Conservation (phyloP, 2,329 filamentous ascomycete species). For the Orbilia javanica region DNA sequence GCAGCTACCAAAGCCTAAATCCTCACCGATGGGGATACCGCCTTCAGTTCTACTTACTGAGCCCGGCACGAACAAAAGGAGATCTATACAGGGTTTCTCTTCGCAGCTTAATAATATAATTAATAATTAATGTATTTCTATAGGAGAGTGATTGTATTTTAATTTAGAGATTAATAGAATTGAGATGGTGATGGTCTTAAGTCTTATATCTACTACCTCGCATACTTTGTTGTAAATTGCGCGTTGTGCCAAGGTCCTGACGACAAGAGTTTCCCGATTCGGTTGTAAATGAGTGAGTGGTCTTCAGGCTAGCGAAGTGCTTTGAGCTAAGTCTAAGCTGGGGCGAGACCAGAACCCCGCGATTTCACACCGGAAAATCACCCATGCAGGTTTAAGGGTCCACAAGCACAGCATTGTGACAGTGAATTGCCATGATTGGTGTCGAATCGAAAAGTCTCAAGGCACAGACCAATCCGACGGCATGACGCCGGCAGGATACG, state of each 20-base stretch:
- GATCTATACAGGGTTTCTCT: neutral
- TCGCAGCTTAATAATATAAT: conserved; percentile 28
- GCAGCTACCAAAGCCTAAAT: neutral
- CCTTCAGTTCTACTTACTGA: neutral
- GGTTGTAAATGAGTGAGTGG: conserved; percentile 29
- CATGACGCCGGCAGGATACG: conserved; percentile 8
- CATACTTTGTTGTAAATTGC: conserved; percentile 27
- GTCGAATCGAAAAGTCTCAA: conserved; percentile 12
- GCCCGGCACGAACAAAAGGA: neutral
- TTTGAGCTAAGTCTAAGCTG: neutral
- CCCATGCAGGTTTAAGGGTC: conserved; percentile 48
- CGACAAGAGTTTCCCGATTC: conserved; percentile 9
- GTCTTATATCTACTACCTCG: neutral
- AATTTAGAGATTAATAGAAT: conserved; percentile 32
- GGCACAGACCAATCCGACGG: conserved; percentile 4
- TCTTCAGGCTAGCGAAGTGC: no score
- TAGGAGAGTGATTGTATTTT: neutral
- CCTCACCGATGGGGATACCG: neutral
- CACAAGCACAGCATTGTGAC: conserved; percentile 25
- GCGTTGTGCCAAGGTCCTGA: conserved; percentile 28
- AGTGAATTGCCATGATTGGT: conserved; percentile 1
- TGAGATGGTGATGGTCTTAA: neutral
- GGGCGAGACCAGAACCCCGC: conserved; percentile 27
- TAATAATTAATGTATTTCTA: conserved; percentile 13
- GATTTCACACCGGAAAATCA: conserved; percentile 45